Evolutionary conservation across 306 rosid genomes (phyloP).

Genomic region (Arachis stenosperma): DNA sequence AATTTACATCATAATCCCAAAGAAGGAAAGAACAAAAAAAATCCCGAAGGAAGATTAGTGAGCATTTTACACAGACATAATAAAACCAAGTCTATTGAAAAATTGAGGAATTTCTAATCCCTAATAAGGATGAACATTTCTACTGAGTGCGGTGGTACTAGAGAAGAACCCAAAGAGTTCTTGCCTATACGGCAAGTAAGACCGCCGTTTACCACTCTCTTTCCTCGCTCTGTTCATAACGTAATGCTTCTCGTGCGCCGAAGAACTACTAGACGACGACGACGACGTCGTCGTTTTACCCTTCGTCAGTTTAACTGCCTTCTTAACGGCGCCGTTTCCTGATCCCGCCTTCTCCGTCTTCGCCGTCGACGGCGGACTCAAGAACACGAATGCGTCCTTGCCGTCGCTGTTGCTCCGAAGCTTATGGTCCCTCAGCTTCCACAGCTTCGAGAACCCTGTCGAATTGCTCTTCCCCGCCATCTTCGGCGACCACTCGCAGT

Average conservation of each 20-base stretch:
- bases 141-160: slow-evolving; percentile 58
- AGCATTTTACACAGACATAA: slow-evolving; percentile 28
- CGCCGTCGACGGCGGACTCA: slow-evolving; percentile 37
- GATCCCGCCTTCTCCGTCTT: slow-evolving; percentile 17
- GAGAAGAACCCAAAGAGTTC: slow-evolving; percentile 76
- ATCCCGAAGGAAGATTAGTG: slow-evolving; percentile 4
- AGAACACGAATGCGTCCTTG: slow-evolving; percentile 73
- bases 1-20: slow-evolving; percentile 1
- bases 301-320: slow-evolving; percentile 19
- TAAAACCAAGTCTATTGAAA: background rate
- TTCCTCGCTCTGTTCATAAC: slow-evolving; percentile 60
- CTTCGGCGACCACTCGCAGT: slow-evolving; percentile 72
- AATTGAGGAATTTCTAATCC: too few species aligned
- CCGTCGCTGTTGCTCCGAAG: slow-evolving; percentile 84
- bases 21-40: background rate
- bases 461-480: slow-evolving; percentile 72
- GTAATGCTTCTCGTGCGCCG: slow-evolving; percentile 71
- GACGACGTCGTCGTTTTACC: slow-evolving; percentile 50
- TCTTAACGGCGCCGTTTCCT: slow-evolving; percentile 26
- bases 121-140: slow-evolving; percentile 79
- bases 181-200: slow-evolving; percentile 81
- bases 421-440: slow-evolving; percentile 71
- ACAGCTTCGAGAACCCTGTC: slow-evolving; percentile 75
- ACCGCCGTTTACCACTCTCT: slow-evolving; percentile 67
- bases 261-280: slow-evolving; percentile 34